Evolutionary conservation across 805 yeast genomes (phyloP), one percentile per base, ranked within the genome.

Genomic region (Candida coleopterorum): DNA sequence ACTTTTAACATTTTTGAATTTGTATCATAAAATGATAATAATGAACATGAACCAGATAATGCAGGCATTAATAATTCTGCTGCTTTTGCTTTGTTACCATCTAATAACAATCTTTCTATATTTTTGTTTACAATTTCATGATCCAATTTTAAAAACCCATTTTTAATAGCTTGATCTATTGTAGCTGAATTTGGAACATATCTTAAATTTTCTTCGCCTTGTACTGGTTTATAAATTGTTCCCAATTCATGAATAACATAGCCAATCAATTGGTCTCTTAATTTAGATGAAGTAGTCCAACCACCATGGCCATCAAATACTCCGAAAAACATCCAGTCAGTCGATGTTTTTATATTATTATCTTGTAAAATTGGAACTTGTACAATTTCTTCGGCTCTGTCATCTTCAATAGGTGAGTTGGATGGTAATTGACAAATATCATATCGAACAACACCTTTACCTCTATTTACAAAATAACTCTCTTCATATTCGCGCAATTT

Each of bases 241-340:
- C 85, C 83, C 37, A 90, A 67, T 49, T 88, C 95, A 21, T 71
- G 68, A 8, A 88, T 75, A n/a, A 93, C 93, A 47, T 73, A 75
- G 38, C 77, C 77, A 20, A 93, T 78, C 45, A 93, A 68, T 45
- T 79, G 79, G 45, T 87, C 93, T 42, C 95, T 72, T 42, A 93
- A 71, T 55, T 81, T 85, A n/a, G 85, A 75, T 39, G 90, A 79
- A 2, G 98, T 93, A 45, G 85, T 85, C 79, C 95, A 88, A 16
- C 98, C 98, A 3, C 95, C 88, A 60, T 93, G 98, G 9, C 98
- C 98, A 59, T 93, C 98, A 55, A 82, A 90, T 0, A 93, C 77
- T 4, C 97, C 96, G 76, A 95, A 93, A 54, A 93, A 87, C 74
- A 85, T 83, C 84, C 96, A 82, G 57, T 90, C 96, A 1, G 62